Base-by-base conservation (phyloP, 2,329 filamentous ascomycete species). In the Diaporthe sp. region DNA sequence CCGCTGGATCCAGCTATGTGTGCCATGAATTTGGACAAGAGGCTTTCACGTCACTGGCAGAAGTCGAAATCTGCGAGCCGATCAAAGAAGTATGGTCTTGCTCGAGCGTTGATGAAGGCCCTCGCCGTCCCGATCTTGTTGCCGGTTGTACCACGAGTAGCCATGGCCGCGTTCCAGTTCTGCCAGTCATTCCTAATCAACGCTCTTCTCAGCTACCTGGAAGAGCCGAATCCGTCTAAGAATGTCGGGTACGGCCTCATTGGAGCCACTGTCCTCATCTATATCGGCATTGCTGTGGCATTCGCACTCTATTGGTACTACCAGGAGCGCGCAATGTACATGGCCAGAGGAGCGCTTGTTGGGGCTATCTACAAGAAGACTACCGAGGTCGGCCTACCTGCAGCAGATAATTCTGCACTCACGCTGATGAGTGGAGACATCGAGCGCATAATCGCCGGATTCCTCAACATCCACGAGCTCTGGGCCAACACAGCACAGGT, bases 181-280 rank as follows among this genome's bases (percentile, higher is more conserved):
- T 85, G 85, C 51, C 85, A 86, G 70, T 85, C 86, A 0, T 84
- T 87, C 37, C 83, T 88, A 39, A 85, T 88, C 76, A 80, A 85
- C n/a, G 78, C 81, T 0, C 80, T 85, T 0, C 78, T 88, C 0
- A 74, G 77, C 2, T 84, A 85, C 51, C 77, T 86, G 3, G 77
- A 81, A 17, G 31, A 79, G 42, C 76, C 81, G 49, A 13, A 51
- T 1, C 34, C 63, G 79, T 47, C 39, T 5, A 82, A 51, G 78
- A 76, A 79, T 75, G 55, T 78, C 72, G 81, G 82, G 0, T 84
- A 84, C 47, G 83, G 83, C 1, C 74, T 84, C 17, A 84, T 84
- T 37, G 83, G 82, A 8, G 82, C 82, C 3, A 79, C 80, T 15
- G n/a, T 80, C 2, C 70, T 83, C 22, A 81, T 83, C 8, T 84